These are phyloP conservation scores for Pezicula neosporulosa DNA, from an alignment of 2,329 filamentous ascomycete genomes.

Conservation along the genomic window DNA sequence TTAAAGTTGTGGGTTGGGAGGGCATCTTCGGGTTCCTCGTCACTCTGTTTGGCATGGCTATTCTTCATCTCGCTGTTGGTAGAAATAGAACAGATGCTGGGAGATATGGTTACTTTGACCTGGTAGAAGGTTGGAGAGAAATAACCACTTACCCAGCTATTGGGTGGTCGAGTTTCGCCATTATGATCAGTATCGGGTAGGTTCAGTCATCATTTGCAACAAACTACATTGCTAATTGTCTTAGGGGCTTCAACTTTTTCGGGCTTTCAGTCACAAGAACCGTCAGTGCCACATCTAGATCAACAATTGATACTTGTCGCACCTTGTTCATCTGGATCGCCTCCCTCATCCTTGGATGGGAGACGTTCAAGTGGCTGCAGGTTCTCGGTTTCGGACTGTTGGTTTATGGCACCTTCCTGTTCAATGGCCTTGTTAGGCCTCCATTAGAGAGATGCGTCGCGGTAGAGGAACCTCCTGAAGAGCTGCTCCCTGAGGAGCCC, in stretches of 20 bases:
- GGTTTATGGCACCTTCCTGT: slow-evolving; percentile 94
- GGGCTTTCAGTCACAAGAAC: slow-evolving; percentile 86
- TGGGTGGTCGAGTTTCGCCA: slow-evolving; percentile 74
- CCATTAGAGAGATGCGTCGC: slow-evolving; percentile 68
- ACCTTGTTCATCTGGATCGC: slow-evolving; percentile 99
- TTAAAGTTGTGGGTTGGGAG: slow-evolving; percentile 94
- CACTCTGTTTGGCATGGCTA: slow-evolving; percentile 74
- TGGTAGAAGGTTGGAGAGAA: slow-evolving; percentile 79
- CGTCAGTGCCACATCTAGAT: slow-evolving; percentile 89
- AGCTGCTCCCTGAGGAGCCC: slow-evolving; percentile 76
- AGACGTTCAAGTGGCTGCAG: slow-evolving; percentile 96
- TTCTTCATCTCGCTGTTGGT: slow-evolving; percentile 76
- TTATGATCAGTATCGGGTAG: slow-evolving; percentile 97
- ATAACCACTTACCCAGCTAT: slow-evolving; percentile 71
- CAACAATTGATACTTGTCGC: slow-evolving; percentile 94
- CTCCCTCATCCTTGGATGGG: slow-evolving; percentile 90
- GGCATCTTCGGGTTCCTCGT: slow-evolving; percentile 84
- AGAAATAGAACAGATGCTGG: slow-evolving; percentile 72
- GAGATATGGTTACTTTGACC: slow-evolving; percentile 82
- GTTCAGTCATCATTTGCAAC: slow-evolving; percentile 26
- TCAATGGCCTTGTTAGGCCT: slow-evolving; percentile 88
- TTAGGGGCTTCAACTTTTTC: slow-evolving; percentile 96
- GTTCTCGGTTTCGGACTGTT: slow-evolving; percentile 83
- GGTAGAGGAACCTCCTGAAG: slow-evolving; percentile 41
- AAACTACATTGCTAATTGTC: slow-evolving; percentile 6